Percentiles rank a stretch among this genome's conserved stretches.
phyloP scores from a whole-genome alignment of 108 stramenopile species.

The Schizochytrium sp. region DNA sequence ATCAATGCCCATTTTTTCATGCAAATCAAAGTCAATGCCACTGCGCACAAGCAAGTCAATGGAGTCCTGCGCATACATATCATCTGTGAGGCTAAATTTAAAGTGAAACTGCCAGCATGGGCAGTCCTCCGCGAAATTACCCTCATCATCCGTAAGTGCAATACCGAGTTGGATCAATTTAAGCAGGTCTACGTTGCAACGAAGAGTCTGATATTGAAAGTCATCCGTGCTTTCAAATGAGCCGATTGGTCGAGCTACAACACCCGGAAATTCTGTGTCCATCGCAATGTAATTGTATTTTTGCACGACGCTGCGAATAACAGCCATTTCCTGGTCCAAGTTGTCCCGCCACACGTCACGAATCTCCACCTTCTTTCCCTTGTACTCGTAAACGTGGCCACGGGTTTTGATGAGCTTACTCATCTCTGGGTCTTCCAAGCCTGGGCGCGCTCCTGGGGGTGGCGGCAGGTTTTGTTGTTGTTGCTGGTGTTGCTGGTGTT shows the following conservation, averaged over 20 bases:
- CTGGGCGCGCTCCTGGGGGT: slow-evolving; percentile 37
- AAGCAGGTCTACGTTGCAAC: slow-evolving; percentile 97
- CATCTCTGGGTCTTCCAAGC: slow-evolving; percentile 21
- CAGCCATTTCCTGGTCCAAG: slow-evolving; percentile 84
- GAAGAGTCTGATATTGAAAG: slow-evolving; percentile 96
- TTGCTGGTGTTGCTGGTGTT: not conserved
- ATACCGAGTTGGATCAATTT: slow-evolving; percentile 98
- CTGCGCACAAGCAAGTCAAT: slow-evolving; percentile 93
- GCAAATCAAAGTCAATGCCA: slow-evolving; percentile 94
- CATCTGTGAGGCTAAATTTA: slow-evolving; percentile 85
- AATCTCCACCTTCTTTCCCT: slow-evolving; percentile 73
- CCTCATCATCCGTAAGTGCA: slow-evolving; percentile 90
- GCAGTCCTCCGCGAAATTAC: slow-evolving; percentile 89
- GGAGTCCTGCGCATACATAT: slow-evolving; percentile 98
- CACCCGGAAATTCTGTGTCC: slow-evolving; percentile 99
- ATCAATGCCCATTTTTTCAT: slow-evolving; percentile 92
- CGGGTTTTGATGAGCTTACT: slow-evolving; percentile 40
- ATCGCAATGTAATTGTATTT: slow-evolving; percentile 96
- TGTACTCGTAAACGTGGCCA: slow-evolving; percentile 61
- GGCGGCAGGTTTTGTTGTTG: slow-evolving; percentile 4
- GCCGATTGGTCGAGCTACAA: slow-evolving; percentile 96
- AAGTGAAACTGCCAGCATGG: slow-evolving; percentile 99
- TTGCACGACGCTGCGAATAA: slow-evolving; percentile 90
- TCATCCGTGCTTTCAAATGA: slow-evolving; percentile 75
- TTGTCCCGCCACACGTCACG: slow-evolving; percentile 79